Percentiles rank a stretch among this genome's conserved stretches.
Evolutionary conservation across 2,329 filamentous ascomycete genomes (phyloP).

Genomic region (Phyllosticta capitalensis): DNA sequence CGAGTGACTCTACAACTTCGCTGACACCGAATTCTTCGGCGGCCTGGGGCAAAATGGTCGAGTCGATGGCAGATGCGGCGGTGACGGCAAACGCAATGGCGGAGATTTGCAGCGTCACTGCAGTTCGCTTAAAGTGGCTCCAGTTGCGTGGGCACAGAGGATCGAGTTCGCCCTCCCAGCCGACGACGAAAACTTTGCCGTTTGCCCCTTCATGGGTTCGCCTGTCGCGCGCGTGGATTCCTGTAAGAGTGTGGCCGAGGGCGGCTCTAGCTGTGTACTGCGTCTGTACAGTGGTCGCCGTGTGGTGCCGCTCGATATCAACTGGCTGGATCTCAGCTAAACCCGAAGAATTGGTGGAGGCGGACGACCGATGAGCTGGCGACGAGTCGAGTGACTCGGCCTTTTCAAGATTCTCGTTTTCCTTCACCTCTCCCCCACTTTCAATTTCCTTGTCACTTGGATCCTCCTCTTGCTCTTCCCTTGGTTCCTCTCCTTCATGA

Average conservation of each 20-base stretch:
- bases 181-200: slow-evolving; percentile 31
- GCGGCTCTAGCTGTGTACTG: slow-evolving; percentile 22
- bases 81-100: slow-evolving; percentile 40
- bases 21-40: slow-evolving; percentile 40
- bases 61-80: slow-evolving; percentile 44
- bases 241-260: slow-evolving; percentile 27
- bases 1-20: slow-evolving; percentile 42
- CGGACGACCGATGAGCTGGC: not conserved
- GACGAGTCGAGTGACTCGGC: slow-evolving; percentile 5
- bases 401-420: slow-evolving; percentile 4
- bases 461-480: not conserved
- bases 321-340: slow-evolving; percentile 13
- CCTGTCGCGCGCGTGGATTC: slow-evolving; percentile 27
- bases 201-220: slow-evolving; percentile 26
- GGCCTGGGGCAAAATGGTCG: slow-evolving; percentile 38
- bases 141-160: slow-evolving; percentile 30
- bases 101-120: slow-evolving; percentile 26
- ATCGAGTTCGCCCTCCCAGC: slow-evolving; percentile 27
- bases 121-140: slow-evolving; percentile 20
- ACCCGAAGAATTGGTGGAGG: slow-evolving; percentile 7
- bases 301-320: slow-evolving; percentile 14
- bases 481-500: not conserved
- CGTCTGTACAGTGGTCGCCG: slow-evolving; percentile 19
- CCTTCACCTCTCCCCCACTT: not conserved
- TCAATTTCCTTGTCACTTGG: not conserved